Conservation (phyloP, 2,329 filamentous ascomycete species). For the Alternaria gaisen region DNA sequence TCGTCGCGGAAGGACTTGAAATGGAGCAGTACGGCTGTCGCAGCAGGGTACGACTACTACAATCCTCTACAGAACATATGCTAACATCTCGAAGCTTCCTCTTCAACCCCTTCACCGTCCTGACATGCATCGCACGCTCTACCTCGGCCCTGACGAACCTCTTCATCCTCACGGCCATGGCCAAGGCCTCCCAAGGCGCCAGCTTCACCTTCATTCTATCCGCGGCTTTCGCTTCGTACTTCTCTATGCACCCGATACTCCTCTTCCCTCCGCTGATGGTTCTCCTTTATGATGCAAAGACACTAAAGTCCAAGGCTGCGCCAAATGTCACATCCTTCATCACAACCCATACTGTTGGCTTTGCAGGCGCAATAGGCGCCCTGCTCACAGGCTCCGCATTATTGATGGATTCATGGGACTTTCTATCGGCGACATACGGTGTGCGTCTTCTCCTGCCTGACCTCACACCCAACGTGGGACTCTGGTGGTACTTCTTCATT, state of each 20-base stretch:
- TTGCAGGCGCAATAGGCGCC: conserved; percentile 57
- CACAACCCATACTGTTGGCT: conserved; percentile 61
- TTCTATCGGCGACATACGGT: conserved; percentile 87
- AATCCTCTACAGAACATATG: background rate
- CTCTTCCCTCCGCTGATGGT: conserved; percentile 84
- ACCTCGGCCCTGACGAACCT: conserved; percentile 89
- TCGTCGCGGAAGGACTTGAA: conserved; percentile 78
- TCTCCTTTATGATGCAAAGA: conserved; percentile 68
- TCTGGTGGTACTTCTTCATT: conserved; percentile 99
- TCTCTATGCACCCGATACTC: conserved; percentile 90
- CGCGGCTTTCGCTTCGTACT: conserved; percentile 85
- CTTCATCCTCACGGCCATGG: conserved; percentile 83
- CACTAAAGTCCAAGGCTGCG: conserved; percentile 34
- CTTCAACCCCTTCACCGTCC: conserved; percentile 93
- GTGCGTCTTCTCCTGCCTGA: conserved; percentile 91
- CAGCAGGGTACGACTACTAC: conserved; percentile 69
- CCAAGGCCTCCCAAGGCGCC: conserved; percentile 79
- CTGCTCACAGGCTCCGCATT: conserved; percentile 77
- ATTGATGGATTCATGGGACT: conserved; percentile 85
- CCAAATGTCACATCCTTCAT: conserved; percentile 61
- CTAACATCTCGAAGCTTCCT: conserved; percentile 71
- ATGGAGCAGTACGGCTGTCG: conserved; percentile 79
- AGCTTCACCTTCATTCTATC: conserved; percentile 80
- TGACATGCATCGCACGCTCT: conserved; percentile 87
- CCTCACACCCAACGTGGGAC: conserved; percentile 89